phyloP scores from a whole-genome alignment of 129 eudicot genomes.

The Silybum marianum region DNA sequence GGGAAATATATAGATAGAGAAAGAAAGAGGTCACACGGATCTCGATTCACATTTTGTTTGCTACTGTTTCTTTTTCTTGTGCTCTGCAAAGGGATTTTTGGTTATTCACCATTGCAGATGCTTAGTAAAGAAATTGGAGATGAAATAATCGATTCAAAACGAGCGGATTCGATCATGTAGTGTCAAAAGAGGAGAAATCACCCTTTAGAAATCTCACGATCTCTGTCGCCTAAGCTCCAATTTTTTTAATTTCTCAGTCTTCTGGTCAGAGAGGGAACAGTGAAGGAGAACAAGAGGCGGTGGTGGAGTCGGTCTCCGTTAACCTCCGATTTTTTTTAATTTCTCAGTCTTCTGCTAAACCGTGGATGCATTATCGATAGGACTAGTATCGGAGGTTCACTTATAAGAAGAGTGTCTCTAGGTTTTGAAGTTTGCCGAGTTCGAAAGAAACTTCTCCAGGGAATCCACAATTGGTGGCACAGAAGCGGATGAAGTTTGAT shows the following conservation, averaged over 20 bases:
- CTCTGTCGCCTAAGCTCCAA: not conserved
- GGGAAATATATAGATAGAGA: too few species aligned
- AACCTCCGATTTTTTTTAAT: too few species aligned
- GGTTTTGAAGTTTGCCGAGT: constrained; percentile 66
- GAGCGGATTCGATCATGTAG: not conserved
- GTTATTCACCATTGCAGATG: not conserved
- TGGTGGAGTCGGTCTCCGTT: too few species aligned
- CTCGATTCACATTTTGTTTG: not conserved
- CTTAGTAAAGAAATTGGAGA: not conserved
- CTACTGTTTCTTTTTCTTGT: not conserved
- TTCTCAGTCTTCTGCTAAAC: too few species aligned
- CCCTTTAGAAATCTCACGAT: not conserved
- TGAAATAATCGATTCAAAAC: not conserved
- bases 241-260: too few species aligned
- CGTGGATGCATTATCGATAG: too few species aligned
- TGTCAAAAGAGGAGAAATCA: not conserved
- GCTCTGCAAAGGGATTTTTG: not conserved
- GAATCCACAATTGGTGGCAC: constrained; percentile 82
- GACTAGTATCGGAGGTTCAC: not conserved
- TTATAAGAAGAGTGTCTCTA: too few species aligned
- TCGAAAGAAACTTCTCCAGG: constrained; percentile 73
- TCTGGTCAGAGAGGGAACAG: too few species aligned
- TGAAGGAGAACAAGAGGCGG: too few species aligned
- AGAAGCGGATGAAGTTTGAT: constrained; percentile 54
- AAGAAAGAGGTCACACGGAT: too few species aligned